Percentiles rank a stretch among this genome's conserved stretches.
Evolutionary conservation across 345 rosid genomes (phyloP).

Genomic region (Cardamine resedifolia): DNA sequence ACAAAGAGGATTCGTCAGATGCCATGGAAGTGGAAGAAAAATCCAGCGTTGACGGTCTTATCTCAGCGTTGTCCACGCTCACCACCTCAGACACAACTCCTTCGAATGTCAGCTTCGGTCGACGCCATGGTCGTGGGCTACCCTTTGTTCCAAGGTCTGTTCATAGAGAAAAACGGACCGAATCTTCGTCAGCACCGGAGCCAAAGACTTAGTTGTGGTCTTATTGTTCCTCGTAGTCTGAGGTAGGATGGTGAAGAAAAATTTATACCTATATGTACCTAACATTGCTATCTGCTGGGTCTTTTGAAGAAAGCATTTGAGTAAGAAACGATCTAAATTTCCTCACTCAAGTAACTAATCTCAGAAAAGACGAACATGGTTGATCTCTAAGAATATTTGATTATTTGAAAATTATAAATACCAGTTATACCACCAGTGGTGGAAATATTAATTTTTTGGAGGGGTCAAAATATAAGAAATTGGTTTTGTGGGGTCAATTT

Average conservation of each 20-base stretch:
- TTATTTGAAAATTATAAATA: neutral
- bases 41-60: constrained; percentile 60
- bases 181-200: constrained; percentile 32
- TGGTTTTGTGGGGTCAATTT: too few species aligned
- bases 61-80: constrained; percentile 77
- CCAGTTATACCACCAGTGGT: too few species aligned
- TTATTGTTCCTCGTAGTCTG: constrained; percentile 4
- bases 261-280: neutral
- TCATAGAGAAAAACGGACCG: constrained; percentile 46
- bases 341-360: neutral
- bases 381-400: neutral
- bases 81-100: constrained; percentile 79
- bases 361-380: neutral
- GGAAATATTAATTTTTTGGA: too few species aligned
- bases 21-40: constrained; percentile 77
- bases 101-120: constrained; percentile 77
- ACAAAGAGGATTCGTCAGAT: constrained; percentile 39
- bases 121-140: constrained; percentile 68
- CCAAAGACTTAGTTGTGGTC: constrained; percentile 35
- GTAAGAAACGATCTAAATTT: constrained; percentile 7
- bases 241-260: constrained; percentile 28
- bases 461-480: too few species aligned
- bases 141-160: constrained; percentile 72
- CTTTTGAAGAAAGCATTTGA: constrained; percentile 10
- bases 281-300: constrained; percentile 1